Evolutionary conservation across 2,329 filamentous ascomycete genomes (phyloP), one percentile per base, ranked within the genome.

Genomic region (Botrytis cinerea): DNA sequence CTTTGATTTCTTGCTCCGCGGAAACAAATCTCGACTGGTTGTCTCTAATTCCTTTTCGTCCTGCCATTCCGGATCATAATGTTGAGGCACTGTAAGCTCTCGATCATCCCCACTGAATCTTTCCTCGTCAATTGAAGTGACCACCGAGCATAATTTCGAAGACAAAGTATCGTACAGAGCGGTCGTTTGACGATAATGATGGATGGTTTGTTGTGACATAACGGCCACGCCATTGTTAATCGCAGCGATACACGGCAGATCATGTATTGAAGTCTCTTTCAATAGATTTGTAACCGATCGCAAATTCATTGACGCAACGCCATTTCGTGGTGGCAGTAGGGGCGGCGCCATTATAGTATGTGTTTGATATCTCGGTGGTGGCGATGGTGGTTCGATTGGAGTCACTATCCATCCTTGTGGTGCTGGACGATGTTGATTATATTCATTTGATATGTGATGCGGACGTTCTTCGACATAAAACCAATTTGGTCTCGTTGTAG

Each of bases 61-160:
- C 43, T 78, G 75, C 74, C 74, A 75, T 35, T 70, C 67, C 2
- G 74, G 70, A 57, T 74, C 76, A 43, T 73, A 74, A 22, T 75
- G 75, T 4, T 76, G 51, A 60, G 71, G 72, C 5, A 81, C 76
- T 0, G 80, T 78, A 45, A 91, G 82, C 71, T 89, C 87, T 70
- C 84, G 84, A 78, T 92, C 88, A 74, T 87, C 82, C 7, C 87
- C 87, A 22, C 81, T 78, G 40, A 85, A 85, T 45, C 82, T 83
- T 40, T 92, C 91, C 32, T 86, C 84, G 80, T 95, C 92, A 72
- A 95, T 94, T 43, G 87, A 85, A 0, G 92, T 93, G 80, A 95
- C 89, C 73, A 93, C 86, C 62, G 88, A 83, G 80, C 93, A 87
- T 74, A 95, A 87, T 70, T 89, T 89, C 5, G 84, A 84, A 22